phyloP scores from a whole-genome alignment of 192 early-diverging fungal species.

The Pilobolus umbonatus region DNA sequence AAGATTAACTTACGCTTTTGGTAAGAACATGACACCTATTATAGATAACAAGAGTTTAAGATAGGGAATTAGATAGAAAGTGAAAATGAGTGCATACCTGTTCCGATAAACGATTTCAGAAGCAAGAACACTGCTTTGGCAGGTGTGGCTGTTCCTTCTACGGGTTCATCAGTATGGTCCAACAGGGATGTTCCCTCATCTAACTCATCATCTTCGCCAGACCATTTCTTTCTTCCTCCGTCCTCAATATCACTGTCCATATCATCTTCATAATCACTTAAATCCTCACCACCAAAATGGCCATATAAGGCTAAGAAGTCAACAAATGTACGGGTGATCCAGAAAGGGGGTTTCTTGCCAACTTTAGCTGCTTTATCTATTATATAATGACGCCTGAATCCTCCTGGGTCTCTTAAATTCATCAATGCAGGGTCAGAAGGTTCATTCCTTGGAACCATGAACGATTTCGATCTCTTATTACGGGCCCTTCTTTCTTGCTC shows the following conservation, averaged over 20 bases:
- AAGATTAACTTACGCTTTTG: constrained; percentile 19
- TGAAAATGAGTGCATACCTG: constrained; percentile 12
- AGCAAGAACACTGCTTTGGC: constrained; percentile 73
- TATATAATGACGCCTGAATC: constrained; percentile 84
- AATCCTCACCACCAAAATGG: constrained; percentile 91
- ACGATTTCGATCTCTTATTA: constrained; percentile 20
- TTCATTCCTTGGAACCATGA: constrained; percentile 9
- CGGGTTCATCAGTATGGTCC: not conserved
- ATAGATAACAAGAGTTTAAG: not conserved
- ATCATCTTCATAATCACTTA: constrained; percentile 44
- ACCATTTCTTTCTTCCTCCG: not conserved
- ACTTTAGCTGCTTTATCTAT: constrained; percentile 61
- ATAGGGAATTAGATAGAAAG: not conserved
- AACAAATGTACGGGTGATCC: constrained; percentile 83
- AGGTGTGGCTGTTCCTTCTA: constrained; percentile 54
- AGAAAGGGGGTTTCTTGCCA: constrained; percentile 67
- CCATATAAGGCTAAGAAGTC: constrained; percentile 92
- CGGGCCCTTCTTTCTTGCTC: constrained; percentile 39
- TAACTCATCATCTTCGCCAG: not conserved
- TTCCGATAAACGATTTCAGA: constrained; percentile 68
- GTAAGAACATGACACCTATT: constrained; percentile 35
- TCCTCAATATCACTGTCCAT: constrained; percentile 1
- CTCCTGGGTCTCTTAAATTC: constrained; percentile 69
- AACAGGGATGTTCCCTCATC: constrained; percentile 24
- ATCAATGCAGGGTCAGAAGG: constrained; percentile 7